Evolutionary conservation across 306 rosid genomes (phyloP), one percentile per base, ranked within the genome.

Genomic region (Acacia crassicarpa): DNA sequence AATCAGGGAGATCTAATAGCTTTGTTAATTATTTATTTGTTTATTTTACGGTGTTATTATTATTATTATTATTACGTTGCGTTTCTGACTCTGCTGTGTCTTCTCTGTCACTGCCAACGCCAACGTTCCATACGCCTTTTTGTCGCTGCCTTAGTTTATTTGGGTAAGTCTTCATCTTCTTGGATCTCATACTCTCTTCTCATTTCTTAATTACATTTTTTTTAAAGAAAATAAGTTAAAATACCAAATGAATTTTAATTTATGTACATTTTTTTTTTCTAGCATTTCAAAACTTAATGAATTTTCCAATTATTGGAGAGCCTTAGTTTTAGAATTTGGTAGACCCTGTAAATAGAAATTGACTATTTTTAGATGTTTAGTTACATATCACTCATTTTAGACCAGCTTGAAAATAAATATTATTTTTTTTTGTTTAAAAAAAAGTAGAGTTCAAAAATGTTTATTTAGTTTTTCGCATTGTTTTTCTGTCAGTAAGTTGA

Each of bases 121-220:
- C 94, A 90, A 89, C 93, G 87, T 88, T 89, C 91, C 88, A 33
- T 74, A 77, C 86, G 15, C 89, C 75, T 45, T 78, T 75, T 78
- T 85, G 87, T 61, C 81, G 92, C 91, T 74, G 91, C 89, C 83
- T 84, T 91, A 96, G 99, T 96, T 89, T 93, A 93, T 93, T 89
- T 96, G 92, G 99, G 99, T 96, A 88, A 90, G 88, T 82, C 78
- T 43, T 40, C 46, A 48, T 76, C 4, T 54, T 41, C 74, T 82
- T 80, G 81, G 82, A 84, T 87, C 84, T 81, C 49, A 58, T 70
- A n/a, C 44, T 66, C 46, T 58, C 46, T 58, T 75, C 80, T 78
- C 49, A 72, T 75, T 43, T 80, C 61, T 77, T 59, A 22, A 9
- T 58, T n/a, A 58, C 2, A 22, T 22, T 58, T 58, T 51, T 51